These are phyloP conservation scores for Cladosporium halotolerans DNA, from an alignment of 2,329 filamentous ascomycete species.

Conservation along the genomic window DNA sequence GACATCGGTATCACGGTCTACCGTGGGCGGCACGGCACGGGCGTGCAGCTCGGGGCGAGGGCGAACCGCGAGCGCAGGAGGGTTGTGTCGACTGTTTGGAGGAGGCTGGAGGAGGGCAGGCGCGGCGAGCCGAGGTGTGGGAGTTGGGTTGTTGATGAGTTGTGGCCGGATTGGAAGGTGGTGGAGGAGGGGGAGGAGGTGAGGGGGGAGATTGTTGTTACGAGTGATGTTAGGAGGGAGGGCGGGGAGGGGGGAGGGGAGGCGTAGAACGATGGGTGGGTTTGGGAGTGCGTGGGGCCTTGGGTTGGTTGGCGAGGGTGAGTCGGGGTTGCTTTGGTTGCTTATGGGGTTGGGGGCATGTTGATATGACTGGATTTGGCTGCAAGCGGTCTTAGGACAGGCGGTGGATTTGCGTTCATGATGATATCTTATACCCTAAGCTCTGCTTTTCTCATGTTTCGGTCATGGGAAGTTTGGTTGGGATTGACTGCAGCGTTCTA, in stretches of 20 bases:
- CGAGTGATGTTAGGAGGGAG: background rate
- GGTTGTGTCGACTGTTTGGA: conserved; percentile 28
- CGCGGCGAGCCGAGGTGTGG: conserved; percentile 22
- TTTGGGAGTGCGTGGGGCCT: conserved; percentile 4
- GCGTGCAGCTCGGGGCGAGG: conserved; percentile 24
- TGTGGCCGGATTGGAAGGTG: conserved; percentile 25
- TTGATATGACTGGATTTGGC: background rate
- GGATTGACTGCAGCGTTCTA: too few relatives aligned
- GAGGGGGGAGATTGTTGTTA: background rate
- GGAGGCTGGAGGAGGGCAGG: conserved; percentile 24
- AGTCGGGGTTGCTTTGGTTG: too few relatives aligned
- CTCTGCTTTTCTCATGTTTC: too few relatives aligned
- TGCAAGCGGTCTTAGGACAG: too few relatives aligned
- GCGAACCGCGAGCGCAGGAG: conserved; percentile 16
- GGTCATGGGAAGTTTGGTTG: too few relatives aligned
- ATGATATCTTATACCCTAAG: too few relatives aligned
- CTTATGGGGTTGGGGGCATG: background rate
- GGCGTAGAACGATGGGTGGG: conserved; percentile 7
- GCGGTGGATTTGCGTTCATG: too few relatives aligned
- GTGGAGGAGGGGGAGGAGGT: conserved; percentile 11
- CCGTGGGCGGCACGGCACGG: conserved; percentile 28
- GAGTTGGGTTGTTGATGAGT: conserved; percentile 26
- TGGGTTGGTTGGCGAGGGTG: background rate
- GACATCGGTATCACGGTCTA: conserved; percentile 33
- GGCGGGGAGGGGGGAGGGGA: background rate